Evolutionary conservation across 257 asterid species (phyloP), one percentile per base, ranked within the genome.

Genomic region (Jasminum sambac): DNA sequence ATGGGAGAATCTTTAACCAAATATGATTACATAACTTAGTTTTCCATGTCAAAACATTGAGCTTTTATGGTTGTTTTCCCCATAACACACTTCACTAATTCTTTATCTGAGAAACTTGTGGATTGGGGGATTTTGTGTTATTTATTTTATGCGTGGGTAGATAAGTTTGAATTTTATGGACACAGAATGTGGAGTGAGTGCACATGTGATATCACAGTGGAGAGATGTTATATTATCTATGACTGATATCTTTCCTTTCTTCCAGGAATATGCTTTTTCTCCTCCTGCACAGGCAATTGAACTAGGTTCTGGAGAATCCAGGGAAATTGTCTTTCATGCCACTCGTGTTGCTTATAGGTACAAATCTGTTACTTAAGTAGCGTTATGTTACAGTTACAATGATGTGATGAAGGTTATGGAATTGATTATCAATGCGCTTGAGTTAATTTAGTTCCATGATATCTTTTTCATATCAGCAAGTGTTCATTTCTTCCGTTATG

Each of bases 261-360:
- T 69, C 68, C 86, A 93, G 98, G 98, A 93, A 76, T 93, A 89
- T 83, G 91, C 97, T 38, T 90, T 93, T 85, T 90, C 92, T 40
- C 98, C 98, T 81, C 84, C 96, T 60, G 90, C 98, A 25, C 82
- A 81, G 84, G 91, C 97, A 64, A 88, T 93, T 52, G 96, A 90
- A 79, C 87, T 90, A 77, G 95, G 89, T 70, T 89, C 98, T 57
- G 96, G 97, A 69, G 98, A 93, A 83, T 89, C 95, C 21, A 87
- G 82, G 88, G 96, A 90, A 71, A 87, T 89, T 11, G 62, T 83
- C 67, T 93, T 93, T 74, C 81, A 90, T 77, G 96, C 98, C 63
- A 86, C 90, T 70, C 97, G 98, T 59, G 95, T 93, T 70, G 97
- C 97, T 72, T 90, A 83, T 83, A 93, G 98, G 98, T 90, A 82